Percentiles rank a stretch among this genome's conserved stretches.
These are phyloP conservation scores for Kazachstania taianensis DNA, from an alignment of 805 yeast species.

Conservation along the genomic window DNA sequence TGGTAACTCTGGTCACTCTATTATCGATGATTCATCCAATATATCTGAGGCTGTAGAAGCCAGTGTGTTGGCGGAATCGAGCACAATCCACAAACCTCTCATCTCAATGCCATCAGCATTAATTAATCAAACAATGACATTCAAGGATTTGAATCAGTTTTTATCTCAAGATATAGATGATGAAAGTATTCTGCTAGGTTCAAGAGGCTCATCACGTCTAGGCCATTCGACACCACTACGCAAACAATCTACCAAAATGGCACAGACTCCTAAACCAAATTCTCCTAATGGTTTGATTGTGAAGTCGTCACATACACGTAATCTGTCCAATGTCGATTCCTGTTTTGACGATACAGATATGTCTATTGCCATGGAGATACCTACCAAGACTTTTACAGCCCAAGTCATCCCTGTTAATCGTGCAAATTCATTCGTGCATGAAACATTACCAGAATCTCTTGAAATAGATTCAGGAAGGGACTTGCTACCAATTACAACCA, in stretches of 20 bases:
- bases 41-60: constrained; percentile 5
- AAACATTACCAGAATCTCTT: too few relatives aligned
- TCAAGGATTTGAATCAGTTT: constrained; percentile 20
- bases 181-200: not conserved
- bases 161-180: constrained; percentile 9
- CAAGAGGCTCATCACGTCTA: constrained; percentile 1
- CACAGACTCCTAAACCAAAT: constrained; percentile 8
- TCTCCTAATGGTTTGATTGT: not conserved
- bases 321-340: not conserved
- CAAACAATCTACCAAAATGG: constrained; percentile 11
- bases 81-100: constrained; percentile 15
- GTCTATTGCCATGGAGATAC: constrained; percentile 25
- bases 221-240: constrained; percentile 7
- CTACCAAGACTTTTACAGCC: constrained; percentile 21
- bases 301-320: not conserved
- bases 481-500: not conserved
- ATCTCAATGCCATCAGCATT: constrained; percentile 17
- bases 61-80: constrained; percentile 24
- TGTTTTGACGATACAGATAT: constrained; percentile 19
- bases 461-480: too few relatives aligned
- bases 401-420: constrained; percentile 22
- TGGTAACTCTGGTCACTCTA: too few relatives aligned
- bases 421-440: not conserved
- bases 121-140: constrained; percentile 21
- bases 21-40: not conserved